phyloP scores from a whole-genome alignment of 2,329 filamentous ascomycete genomes.

The Aspergillus glaucus region DNA sequence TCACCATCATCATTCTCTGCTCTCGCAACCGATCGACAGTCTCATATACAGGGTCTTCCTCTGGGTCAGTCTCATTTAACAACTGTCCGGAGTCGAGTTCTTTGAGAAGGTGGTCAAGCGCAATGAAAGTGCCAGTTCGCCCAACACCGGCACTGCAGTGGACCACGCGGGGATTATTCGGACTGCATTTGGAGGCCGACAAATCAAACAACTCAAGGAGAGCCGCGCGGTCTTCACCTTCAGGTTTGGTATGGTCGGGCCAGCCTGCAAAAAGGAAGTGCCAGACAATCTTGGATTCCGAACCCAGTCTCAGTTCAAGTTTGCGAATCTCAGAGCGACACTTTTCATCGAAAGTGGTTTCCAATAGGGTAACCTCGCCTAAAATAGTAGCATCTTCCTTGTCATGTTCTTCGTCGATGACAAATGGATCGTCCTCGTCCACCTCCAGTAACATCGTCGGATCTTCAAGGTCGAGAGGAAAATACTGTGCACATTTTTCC shows the following conservation, averaged over 20 bases:
- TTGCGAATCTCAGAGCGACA: constrained; percentile 67
- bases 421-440: constrained; percentile 30
- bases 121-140: constrained; percentile 90
- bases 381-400: constrained; percentile 59
- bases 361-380: constrained; percentile 60
- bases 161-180: constrained; percentile 68
- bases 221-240: constrained; percentile 46
- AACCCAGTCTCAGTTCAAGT: constrained; percentile 48
- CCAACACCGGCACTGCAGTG: constrained; percentile 92
- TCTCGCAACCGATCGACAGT: constrained; percentile 75
- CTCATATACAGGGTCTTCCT: constrained; percentile 64
- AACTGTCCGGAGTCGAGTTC: constrained; percentile 73
- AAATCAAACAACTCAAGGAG: constrained; percentile 47
- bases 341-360: constrained; percentile 48
- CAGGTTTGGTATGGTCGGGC: constrained; percentile 84
- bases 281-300: constrained; percentile 61
- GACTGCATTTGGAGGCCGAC: constrained; percentile 39
- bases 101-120: constrained; percentile 81
- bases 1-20: constrained; percentile 93
- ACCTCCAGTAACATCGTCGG: constrained; percentile 40
- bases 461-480: constrained; percentile 55
- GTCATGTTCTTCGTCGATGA: constrained; percentile 56
- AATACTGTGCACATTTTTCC: constrained; percentile 88
- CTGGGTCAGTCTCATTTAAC: constrained; percentile 40
- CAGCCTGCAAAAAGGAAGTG: constrained; percentile 82